Evolutionary conservation across 805 yeast genomes (phyloP), one percentile per base, ranked within the genome.

Genomic region (Ogataea siamensis): DNA sequence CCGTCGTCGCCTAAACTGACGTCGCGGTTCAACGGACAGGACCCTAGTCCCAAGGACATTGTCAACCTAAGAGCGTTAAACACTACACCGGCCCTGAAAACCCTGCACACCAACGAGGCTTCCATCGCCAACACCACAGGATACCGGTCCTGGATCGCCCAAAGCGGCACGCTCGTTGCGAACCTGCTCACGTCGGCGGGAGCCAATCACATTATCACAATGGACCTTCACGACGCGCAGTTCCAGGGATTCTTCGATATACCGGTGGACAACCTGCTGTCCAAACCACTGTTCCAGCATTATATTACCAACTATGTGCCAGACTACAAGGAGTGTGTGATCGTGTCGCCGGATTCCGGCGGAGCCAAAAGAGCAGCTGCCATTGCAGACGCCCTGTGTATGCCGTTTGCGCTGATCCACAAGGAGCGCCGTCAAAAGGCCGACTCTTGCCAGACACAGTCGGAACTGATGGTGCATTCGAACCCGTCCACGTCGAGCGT

Each of bases 291-390:
- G 40, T 67, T 91, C 40, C 89, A 86, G 59, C 84, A 86, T 49
- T 93, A 88, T 63, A 88, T 93, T 43, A 70, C 77, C 15, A 80
- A 82, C 42, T 70, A 72, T 46, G 80, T 93, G 39, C 91, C 94
- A n/a, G 64, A 85, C 45, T 87, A 80, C 57, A 76, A 76, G 49
- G 83, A 88, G 27, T 84, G 91, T 28, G 95, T 93, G 6, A 79
- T 93, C 51, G 97, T 93, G 22, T 87, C 96, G 1, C 99, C 99
- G 0, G 99, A 93, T 64, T 93, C 97, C 15, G 99, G 99, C 56
- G 99, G 99, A 46, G 99, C 99, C 34, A 93, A 93, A 62, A 70
- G 99, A 49, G 97, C 99, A 21, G 86, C 96, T 1, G 83, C 91
- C 1, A 75, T 93, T 44, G 99, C 99, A 2, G 99, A 93, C 64